Conservation (phyloP, 306 rosid species). For the Rubus idaeus region DNA sequence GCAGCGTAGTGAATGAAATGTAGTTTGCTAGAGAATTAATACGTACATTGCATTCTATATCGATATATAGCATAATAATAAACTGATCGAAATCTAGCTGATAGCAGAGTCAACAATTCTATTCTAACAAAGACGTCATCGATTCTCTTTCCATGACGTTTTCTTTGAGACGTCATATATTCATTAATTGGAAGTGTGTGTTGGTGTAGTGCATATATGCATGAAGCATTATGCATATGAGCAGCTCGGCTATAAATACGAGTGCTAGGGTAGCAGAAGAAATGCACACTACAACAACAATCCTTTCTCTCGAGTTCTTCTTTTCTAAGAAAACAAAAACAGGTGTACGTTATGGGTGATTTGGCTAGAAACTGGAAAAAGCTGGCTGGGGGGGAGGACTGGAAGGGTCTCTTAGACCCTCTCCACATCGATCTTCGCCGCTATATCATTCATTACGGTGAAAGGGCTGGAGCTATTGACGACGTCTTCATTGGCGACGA, state of each 20-base stretch:
- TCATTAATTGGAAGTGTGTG: no score
- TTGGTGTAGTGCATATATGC: neutral
- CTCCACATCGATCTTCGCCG: slow-evolving; percentile 46
- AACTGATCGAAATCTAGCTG: no score
- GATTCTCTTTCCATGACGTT: neutral
- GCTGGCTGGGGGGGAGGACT: slow-evolving; percentile 37
- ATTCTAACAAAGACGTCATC: neutral
- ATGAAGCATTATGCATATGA: neutral
- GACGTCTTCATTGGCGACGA: slow-evolving; percentile 51
- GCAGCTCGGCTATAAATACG: neutral
- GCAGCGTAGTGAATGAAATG: no score
- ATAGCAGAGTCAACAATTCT: neutral
- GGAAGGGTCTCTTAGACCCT: slow-evolving; percentile 48
- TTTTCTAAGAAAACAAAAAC: neutral
- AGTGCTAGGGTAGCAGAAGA: neutral
- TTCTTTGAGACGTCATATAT: neutral
- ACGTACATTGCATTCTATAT: no score
- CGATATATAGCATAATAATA: no score
- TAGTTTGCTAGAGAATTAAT: no score
- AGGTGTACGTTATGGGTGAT: neutral
- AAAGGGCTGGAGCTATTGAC: slow-evolving; percentile 60
- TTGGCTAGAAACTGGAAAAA: slow-evolving; percentile 25
- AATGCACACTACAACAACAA: neutral
- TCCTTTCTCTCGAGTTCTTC: neutral
- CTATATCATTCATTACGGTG: slow-evolving; percentile 55